Base-by-base conservation (phyloP, 1,284 basidiomycete species). In the Austropuccinia psidii region DNA sequence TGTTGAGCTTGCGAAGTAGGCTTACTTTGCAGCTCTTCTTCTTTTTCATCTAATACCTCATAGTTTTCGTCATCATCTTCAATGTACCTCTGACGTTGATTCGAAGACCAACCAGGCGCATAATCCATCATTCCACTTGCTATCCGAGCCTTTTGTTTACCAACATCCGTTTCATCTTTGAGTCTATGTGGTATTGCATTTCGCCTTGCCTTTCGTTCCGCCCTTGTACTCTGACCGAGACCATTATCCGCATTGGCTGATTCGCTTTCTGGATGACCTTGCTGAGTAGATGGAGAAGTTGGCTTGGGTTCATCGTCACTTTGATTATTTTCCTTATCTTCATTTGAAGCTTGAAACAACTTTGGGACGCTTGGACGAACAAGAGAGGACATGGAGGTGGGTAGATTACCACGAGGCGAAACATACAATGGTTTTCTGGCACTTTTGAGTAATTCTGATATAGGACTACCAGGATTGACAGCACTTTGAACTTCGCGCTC, bases 401-500 rank as follows among this genome's bases (percentile, higher is more conserved):
- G 67, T 49, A 67, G 61, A 43, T 75, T 58, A 19, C 73, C 37
- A 27, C 74, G 57, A 24, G 77, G 81, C 2, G 87, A 87, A 80
- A 94, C 89, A 67, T 95, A 84, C 47, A 95, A 84, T 0, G 93
- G 93, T 80, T 93, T 90, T 60, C 90, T 85, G 1, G 93, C 93
- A 0, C 91, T 92, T 79, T 83, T 82, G 78, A 98, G 86, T 66
- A 98, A 83, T 5, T 91, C 91, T 24, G 91, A 92, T 75, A 98
- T 95, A 0, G 96, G 95, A 76, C 89, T 91, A 64, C 91, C 93
- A 4, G 95, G 96, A 79, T 94, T 90, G 3, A 98, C 90, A 1
- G 93, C 96, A 77, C 90, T 89, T 83, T 92, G 88, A 86, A 96
- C 95, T 81, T 97, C 94, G 79, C 90, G 88, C 85, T 98, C 94